These are phyloP conservation scores for Furcasterigmium furcatum DNA, from an alignment of 2,329 filamentous ascomycete genomes.

Conservation along the genomic window DNA sequence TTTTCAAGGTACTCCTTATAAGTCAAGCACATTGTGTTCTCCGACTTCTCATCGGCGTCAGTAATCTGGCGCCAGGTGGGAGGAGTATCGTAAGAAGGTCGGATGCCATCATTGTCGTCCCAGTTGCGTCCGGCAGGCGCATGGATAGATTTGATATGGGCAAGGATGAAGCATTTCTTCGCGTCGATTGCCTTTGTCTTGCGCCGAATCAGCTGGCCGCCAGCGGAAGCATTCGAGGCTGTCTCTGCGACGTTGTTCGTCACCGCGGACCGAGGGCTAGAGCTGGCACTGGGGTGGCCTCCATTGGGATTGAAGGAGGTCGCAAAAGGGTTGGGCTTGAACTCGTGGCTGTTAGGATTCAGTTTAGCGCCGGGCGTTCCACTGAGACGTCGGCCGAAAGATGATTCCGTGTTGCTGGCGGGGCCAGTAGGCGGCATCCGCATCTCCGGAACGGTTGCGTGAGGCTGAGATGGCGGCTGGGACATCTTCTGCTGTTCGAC, in stretches of 20 bases:
- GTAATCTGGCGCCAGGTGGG: slow-evolving; percentile 78
- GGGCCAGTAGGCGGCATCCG: slow-evolving; percentile 75
- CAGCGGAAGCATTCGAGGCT: slow-evolving; percentile 22
- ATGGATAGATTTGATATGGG: slow-evolving; percentile 50
- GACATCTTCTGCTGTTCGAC: slow-evolving; percentile 50
- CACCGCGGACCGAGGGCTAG: slow-evolving; percentile 65
- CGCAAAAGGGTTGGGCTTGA: slow-evolving; percentile 80
- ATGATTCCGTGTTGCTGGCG: slow-evolving; percentile 49
- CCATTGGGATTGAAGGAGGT: slow-evolving; percentile 74
- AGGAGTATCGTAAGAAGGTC: slow-evolving; percentile 77
- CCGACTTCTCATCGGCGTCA: slow-evolving; percentile 66
- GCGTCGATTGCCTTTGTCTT: slow-evolving; percentile 71
- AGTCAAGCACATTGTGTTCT: slow-evolving; percentile 61
- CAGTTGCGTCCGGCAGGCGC: slow-evolving; percentile 58
- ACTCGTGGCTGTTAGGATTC: slow-evolving; percentile 70
- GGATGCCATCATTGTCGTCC: slow-evolving; percentile 76
- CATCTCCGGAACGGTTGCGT: slow-evolving; percentile 55
- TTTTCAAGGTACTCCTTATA: slow-evolving; percentile 81
- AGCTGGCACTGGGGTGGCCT: slow-evolving; percentile 59
- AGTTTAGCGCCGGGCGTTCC: slow-evolving; percentile 51
- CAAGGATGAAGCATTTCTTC: slow-evolving; percentile 60
- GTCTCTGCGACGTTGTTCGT: slow-evolving; percentile 43
- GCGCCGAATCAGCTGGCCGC: slow-evolving; percentile 56
- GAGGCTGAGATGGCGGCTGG: slow-evolving; percentile 30
- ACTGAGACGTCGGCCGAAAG: slow-evolving; percentile 52